Base-by-base conservation (phyloP, 306 rosid genomes). In the Prunus mongolica region DNA sequence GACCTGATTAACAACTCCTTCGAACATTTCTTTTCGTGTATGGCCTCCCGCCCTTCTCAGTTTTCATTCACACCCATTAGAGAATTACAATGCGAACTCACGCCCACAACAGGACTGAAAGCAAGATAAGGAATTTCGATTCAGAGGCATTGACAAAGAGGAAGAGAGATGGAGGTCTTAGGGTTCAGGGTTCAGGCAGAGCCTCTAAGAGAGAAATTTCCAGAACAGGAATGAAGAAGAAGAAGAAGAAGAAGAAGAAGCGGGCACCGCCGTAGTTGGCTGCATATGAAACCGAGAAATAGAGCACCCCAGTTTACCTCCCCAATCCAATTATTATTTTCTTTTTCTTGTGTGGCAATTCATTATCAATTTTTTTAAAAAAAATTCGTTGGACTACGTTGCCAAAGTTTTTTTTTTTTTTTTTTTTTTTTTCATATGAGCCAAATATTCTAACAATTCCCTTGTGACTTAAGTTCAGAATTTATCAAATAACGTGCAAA, bases 1-100 rank as follows among this genome's bases (percentile, higher is more conserved):
- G 74, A 94, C 78, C 86, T 88, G 97, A 34, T 88, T 84, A 69
- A 92, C 94, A 66, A 91, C 83, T 10, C 94, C 88, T 78, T 94
- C 98, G 76, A 94, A 82, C 98, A 94, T 94, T 50, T 46, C 45
- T 20, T 69, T 2, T 16, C 46, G 30, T 15, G 44, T 38, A 38
- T 9, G n/a, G 3, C 38, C 6, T 4, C 41, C 15, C 7, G 1
- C 57, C 15, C 9, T 45, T 18, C 60, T 25, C 69, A 15, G 28
- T n/a, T 20, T 12, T 47, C 60, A 6, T 10, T 52, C 65, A n/a
- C 65, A 2, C 14, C 14, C 63, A 70, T 70, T 12, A 15, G 45
- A 20, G 61, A 56, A 30, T 12, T 30, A 11, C 46, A 30, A 55
- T n/a, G 18, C 19, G 65, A 49, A 3, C 49, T 51, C 63, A 12